Evolutionary conservation across 2,329 filamentous ascomycete species (phyloP).

Genomic region (Monilinia aucupariae): DNA sequence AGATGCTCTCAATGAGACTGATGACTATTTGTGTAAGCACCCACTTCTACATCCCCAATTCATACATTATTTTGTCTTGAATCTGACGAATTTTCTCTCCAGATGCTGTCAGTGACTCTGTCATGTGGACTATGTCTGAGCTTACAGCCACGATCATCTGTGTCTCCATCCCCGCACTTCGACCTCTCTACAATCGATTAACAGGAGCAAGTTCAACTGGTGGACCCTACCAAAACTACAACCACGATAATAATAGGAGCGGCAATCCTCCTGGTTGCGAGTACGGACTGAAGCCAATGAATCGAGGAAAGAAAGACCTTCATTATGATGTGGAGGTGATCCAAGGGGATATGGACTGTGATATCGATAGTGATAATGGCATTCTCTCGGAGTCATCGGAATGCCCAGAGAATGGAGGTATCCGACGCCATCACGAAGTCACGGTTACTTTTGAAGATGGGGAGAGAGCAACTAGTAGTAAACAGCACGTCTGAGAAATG

Average conservation of each 20-base stretch:
- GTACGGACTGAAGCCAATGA: not conserved
- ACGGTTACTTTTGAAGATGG: conserved; percentile 4
- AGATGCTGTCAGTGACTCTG: conserved; percentile 12
- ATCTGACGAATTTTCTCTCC: not conserved
- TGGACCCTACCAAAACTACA: conserved; percentile 8
- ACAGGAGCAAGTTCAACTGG: conserved; percentile 1
- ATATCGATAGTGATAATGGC: conserved; percentile 9
- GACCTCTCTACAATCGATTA: conserved; percentile 5
- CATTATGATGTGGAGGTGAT: not conserved
- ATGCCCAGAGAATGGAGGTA: not conserved
- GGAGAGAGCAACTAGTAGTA: not conserved
- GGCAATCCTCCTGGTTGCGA: not conserved
- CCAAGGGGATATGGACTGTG: not conserved
- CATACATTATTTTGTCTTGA: not conserved
- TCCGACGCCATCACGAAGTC: conserved; percentile 2
- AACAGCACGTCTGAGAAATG: conserved; percentile 1
- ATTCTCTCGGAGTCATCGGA: not conserved
- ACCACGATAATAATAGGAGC: not conserved
- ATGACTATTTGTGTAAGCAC: conserved; percentile 9
- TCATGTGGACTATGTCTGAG: conserved; percentile 14
- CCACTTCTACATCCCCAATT: too few relatives aligned
- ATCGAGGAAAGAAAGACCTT: not conserved
- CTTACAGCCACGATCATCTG: conserved; percentile 6
- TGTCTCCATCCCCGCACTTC: conserved; percentile 9
- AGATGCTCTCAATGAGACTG: not conserved